A percentile compares a stretch with the other conserved stretches of the same genome.
Evolutionary conservation across 2,329 filamentous ascomycete genomes (phyloP).

Genomic region (Penicillium sp.): DNA sequence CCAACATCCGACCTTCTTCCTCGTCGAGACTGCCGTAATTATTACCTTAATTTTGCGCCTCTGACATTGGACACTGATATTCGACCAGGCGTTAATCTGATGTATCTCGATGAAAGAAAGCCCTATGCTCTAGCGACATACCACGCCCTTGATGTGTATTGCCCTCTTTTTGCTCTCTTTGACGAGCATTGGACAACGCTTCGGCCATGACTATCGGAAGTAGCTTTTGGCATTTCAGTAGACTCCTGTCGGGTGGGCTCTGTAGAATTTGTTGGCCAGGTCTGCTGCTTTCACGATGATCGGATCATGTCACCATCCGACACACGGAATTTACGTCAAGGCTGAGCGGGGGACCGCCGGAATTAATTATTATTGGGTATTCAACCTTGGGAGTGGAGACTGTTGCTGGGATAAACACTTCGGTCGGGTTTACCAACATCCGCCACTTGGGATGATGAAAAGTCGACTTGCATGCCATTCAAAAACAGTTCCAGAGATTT

Average conservation of each 20-base stretch:
- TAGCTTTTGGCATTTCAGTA: not conserved
- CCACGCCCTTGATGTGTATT: slow-evolving; percentile 28
- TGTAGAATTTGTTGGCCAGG: not conserved
- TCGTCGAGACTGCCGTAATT: not conserved
- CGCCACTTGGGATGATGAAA: too few relatives aligned
- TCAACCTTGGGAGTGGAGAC: too few relatives aligned
- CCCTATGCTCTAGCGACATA: not conserved
- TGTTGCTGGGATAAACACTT: too few relatives aligned
- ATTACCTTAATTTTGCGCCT: slow-evolving; percentile 26
- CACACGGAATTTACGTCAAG: slow-evolving; percentile 2
- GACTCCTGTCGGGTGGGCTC: not conserved
- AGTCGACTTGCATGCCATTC: too few relatives aligned
- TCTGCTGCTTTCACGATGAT: not conserved
- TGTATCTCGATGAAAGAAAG: not conserved
- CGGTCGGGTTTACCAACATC: too few relatives aligned
- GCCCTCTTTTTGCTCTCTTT: slow-evolving; percentile 19
- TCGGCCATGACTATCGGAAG: not conserved
- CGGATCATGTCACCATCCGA: not conserved
- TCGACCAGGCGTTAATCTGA: not conserved
- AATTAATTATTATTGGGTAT: too few relatives aligned
- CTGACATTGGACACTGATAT: slow-evolving; percentile 21
- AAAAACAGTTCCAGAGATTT: too few relatives aligned
- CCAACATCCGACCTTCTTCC: not conserved
- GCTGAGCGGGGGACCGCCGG: slow-evolving; percentile 2
- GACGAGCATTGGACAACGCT: not conserved